phyloP scores from a whole-genome alignment of 2,329 filamentous ascomycete species.

The Arthrocladium fulminans region DNA sequence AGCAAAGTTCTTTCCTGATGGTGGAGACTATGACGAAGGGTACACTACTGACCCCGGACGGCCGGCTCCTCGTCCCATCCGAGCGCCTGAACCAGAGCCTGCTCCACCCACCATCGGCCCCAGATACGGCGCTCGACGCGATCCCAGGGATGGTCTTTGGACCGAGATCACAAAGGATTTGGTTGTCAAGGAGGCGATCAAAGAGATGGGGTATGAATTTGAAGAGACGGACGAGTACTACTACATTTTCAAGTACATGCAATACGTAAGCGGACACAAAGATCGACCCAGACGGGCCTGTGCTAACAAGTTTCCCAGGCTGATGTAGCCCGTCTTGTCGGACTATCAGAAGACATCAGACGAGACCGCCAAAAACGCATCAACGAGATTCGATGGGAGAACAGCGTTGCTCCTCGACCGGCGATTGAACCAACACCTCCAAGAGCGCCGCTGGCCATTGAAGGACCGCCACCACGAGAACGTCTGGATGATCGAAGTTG shows the following conservation, averaged over 20 bases:
- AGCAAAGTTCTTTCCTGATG: conserved; percentile 64
- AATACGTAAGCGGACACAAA: conserved; percentile 58
- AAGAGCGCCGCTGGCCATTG: conserved; percentile 18
- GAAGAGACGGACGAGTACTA: conserved; percentile 85
- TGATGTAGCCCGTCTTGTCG: conserved; percentile 74
- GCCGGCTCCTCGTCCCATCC: conserved; percentile 25
- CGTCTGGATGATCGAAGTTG: conserved; percentile 12
- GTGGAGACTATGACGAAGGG: conserved; percentile 41
- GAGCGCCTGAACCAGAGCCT: conserved; percentile 15
- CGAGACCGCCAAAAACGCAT: conserved; percentile 52
- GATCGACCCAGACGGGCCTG: background rate
- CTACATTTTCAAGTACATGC: conserved; percentile 85
- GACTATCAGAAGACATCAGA: conserved; percentile 74
- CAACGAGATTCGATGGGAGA: conserved; percentile 48
- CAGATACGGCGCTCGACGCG: conserved; percentile 33
- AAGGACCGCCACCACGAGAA: conserved; percentile 14
- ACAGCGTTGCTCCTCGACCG: conserved; percentile 23
- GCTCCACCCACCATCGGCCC: conserved; percentile 33
- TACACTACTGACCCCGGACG: conserved; percentile 47
- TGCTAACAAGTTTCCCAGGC: conserved; percentile 49
- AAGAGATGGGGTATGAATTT: conserved; percentile 73
- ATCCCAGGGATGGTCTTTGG: conserved; percentile 61
- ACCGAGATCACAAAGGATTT: conserved; percentile 95
- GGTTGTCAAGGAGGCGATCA: conserved; percentile 76
- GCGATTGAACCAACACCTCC: conserved; percentile 10